Evolutionary conservation across 1,139 yeast genomes (phyloP), one percentile per base, ranked within the genome.

Genomic region (Candida tunisiensis): DNA sequence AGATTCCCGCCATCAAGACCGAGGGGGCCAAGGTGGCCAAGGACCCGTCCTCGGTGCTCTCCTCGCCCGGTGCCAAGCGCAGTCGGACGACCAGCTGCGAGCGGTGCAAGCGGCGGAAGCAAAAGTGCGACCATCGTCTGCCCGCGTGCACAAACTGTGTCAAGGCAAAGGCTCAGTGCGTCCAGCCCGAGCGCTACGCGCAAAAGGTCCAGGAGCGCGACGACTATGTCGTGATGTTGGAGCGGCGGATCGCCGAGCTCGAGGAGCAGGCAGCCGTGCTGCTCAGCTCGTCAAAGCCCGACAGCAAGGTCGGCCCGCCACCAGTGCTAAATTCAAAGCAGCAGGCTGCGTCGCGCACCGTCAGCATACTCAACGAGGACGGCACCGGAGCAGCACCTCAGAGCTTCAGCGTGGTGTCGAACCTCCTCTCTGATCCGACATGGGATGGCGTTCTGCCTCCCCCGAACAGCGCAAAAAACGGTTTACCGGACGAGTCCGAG

Each of bases 61-160:
- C n/a, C n/a, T n/a, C n/a, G n/a, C n/a, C n/a, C n/a, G n/a, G n/a
- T n/a, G n/a, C n/a, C n/a, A n/a, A n/a, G n/a, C n/a, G n/a, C n/a
- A 21, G 24, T 13, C 8, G 24, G 13, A 6, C 24, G 8, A 21
- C 24, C 9, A 16, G 16, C 9, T 21, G 24, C 21, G 9, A 24
- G 23, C 35, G 41, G 23, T 42, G 47, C 23, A 41, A 42, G 28
- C 31, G 40, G 21, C 30, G 47, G 14, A 42, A 42, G 27, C 47
- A 42, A 23, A 34, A 33, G 37, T 69, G 77, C 45, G 75, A 69
- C 37, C 75, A 69, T 33, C 53, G 70, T 30, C 43, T 62, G 6
- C 77, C 77, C 3, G 56, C 67, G 24, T 69, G 77, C 39, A 65
- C 75, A 6, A 69, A 69, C 23, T 69, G 77, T 46, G 45, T 69